Conservation (phyloP, 805 yeast genomes). For the Ogataea nitratoaversa region DNA sequence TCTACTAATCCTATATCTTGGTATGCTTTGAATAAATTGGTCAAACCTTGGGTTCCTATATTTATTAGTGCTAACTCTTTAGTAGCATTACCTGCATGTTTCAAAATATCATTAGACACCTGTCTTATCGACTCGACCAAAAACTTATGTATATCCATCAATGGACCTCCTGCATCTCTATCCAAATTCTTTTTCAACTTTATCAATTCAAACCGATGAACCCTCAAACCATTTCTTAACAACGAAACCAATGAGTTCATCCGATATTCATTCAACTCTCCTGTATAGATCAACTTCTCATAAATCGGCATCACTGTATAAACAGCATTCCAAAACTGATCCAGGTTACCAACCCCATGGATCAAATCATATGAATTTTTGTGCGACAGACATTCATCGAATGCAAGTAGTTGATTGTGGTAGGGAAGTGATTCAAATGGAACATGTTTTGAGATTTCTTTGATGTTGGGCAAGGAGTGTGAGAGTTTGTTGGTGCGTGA, state of each 20-base stretch:
- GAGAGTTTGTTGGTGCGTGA: not conserved
- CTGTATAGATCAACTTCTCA: slow-evolving; percentile 40
- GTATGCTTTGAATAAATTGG: slow-evolving; percentile 52
- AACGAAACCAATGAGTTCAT: slow-evolving; percentile 45
- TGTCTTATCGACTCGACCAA: slow-evolving; percentile 41
- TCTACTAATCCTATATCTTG: slow-evolving; percentile 54
- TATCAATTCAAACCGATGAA: slow-evolving; percentile 48
- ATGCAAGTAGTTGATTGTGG: slow-evolving; percentile 46
- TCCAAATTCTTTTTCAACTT: slow-evolving; percentile 54
- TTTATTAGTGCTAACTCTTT: slow-evolving; percentile 15
- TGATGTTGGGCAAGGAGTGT: slow-evolving; percentile 6
- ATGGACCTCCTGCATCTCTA: slow-evolving; percentile 43
- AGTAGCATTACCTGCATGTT: slow-evolving; percentile 1
- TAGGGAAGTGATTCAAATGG: slow-evolving; percentile 40
- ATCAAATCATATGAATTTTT: slow-evolving; percentile 29
- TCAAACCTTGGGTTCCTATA: slow-evolving; percentile 47
- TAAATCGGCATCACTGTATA: slow-evolving; percentile 47
- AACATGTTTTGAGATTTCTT: slow-evolving; percentile 13
- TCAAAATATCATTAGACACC: slow-evolving; percentile 43
- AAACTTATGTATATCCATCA: slow-evolving; percentile 43
- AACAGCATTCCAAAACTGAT: slow-evolving; percentile 50
- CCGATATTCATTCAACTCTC: slow-evolving; percentile 42
- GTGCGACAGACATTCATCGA: slow-evolving; percentile 43
- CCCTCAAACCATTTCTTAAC: slow-evolving; percentile 51
- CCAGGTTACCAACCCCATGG: slow-evolving; percentile 3